phyloP scores from a whole-genome alignment of 805 yeast genomes.

The Myxozyma lipomycoides region DNA sequence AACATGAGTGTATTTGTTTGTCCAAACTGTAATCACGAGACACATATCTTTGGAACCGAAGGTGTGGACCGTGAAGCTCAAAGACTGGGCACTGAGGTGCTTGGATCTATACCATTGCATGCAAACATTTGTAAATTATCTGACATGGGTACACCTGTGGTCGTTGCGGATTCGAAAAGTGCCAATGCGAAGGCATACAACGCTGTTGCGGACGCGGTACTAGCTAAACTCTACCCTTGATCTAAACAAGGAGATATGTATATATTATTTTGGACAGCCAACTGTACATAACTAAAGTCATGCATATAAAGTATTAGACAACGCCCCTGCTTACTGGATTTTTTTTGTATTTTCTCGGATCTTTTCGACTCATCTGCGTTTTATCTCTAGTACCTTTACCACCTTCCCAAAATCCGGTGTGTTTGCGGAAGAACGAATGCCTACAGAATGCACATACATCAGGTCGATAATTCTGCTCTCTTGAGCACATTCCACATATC shows the following conservation, averaged over 20 bases:
- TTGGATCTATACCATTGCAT: constrained; percentile 67
- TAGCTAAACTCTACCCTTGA: constrained; percentile 26
- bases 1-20: constrained; percentile 78
- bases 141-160: constrained; percentile 64
- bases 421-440: constrained; percentile 37
- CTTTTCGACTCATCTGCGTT: constrained; percentile 41
- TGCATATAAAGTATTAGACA: not conserved
- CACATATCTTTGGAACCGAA: constrained; percentile 69
- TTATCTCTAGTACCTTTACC: constrained; percentile 44
- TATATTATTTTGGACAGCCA: not conserved
- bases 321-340: not conserved
- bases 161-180: constrained; percentile 43
- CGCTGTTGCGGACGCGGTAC: constrained; percentile 45
- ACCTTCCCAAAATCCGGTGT: constrained; percentile 45
- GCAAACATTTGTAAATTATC: constrained; percentile 56
- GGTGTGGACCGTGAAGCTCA: constrained; percentile 53
- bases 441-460: constrained; percentile 38
- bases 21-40: constrained; percentile 68
- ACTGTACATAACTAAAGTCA: not conserved
- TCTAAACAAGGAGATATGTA: not conserved
- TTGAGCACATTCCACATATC: constrained; percentile 43
- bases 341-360: constrained; percentile 40
- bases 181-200: constrained; percentile 44
- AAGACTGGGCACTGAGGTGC: constrained; percentile 45
- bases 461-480: constrained; percentile 40